phyloP scores from a whole-genome alignment of 2,329 filamentous ascomycete species.

The Fusarium austroafricanum region DNA sequence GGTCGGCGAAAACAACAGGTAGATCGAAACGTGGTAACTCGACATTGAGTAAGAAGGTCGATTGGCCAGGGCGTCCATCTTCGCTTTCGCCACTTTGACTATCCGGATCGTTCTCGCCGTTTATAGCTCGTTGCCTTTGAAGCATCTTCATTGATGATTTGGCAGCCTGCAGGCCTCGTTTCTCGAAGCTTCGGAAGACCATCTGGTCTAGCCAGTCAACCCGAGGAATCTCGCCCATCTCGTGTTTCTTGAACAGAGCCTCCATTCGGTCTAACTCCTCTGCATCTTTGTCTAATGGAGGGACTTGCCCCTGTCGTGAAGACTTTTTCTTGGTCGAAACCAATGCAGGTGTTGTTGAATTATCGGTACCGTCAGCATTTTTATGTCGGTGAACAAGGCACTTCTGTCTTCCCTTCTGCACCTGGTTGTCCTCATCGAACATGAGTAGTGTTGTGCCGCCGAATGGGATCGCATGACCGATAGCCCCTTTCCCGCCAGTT shows the following conservation, averaged over 20 bases:
- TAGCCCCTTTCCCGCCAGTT: constrained; percentile 74
- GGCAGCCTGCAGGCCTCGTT: constrained; percentile 73
- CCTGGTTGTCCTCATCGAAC: constrained; percentile 92
- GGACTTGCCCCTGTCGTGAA: constrained; percentile 60
- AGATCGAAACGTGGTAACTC: constrained; percentile 97
- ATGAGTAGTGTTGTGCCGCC: constrained; percentile 91
- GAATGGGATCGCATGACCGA: constrained; percentile 87
- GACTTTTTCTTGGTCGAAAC: constrained; percentile 67
- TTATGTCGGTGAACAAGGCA: constrained; percentile 86
- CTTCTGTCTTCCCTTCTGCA: constrained; percentile 93
- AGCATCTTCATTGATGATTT: constrained; percentile 71
- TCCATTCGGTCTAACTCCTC: constrained; percentile 92
- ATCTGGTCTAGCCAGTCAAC: constrained; percentile 97
- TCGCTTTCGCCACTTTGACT: constrained; percentile 49
- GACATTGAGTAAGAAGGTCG: constrained; percentile 84
- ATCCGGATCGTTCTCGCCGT: constrained; percentile 50
- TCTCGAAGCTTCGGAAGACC: constrained; percentile 91
- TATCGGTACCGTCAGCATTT: constrained; percentile 85
- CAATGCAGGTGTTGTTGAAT: constrained; percentile 79
- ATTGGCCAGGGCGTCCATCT: constrained; percentile 61
- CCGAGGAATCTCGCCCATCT: constrained; percentile 94
- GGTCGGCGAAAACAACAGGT: constrained; percentile 92
- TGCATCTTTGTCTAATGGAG: constrained; percentile 73
- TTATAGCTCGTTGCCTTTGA: constrained; percentile 59
- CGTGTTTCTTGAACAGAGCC: constrained; percentile 93